Base-by-base conservation (phyloP, 208 protist genomes). In the Crithidia fasciculata region DNA sequence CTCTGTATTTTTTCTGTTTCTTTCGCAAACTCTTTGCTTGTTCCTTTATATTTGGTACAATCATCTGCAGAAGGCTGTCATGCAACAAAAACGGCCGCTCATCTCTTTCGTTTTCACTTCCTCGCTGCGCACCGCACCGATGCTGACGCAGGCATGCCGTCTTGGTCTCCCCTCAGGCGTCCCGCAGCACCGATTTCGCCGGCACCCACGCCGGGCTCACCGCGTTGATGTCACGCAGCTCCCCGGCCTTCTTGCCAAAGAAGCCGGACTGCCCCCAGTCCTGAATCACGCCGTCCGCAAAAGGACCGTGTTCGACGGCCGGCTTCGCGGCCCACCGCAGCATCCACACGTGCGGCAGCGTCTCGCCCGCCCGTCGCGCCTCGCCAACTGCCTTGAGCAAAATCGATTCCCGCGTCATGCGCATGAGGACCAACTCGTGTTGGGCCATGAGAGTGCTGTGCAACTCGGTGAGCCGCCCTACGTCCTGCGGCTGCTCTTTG, bases 401-500 rank as follows among this genome's bases (percentile, higher is more conserved):
- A 5, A 86, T 43, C 4, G 77, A 72, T 57, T 86, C 78, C 7
- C 81, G 81, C 36, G 53, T 75, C 71, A 86, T 78, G 40, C 41
- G 28, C 77, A 86, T 83, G 37, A 86, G 58, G 56, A 86, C 72
- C 28, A 83, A 9, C 18, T 77, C 78, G 61, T 86, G 63, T 69
- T 86, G 77, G 18, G 59, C 44, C 55, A 83, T 73, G 12, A 64
- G 63, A 13, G 36, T 66, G 41, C 53, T 53, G 44, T 86, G 81
- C 10, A 74, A 56, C 52, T 80, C 77, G 2, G 77, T 77, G 36
- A 86, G 73, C 37, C 2, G 15, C 13, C 69, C 66, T 16, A 86
- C 69, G 5, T 28, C 64, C 4, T 53, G 62, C 13, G 41, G 41
- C 40, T 64, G 65, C 10, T 72, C 61, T 2, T 63, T 47, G 13